These are phyloP conservation scores for Fusarium staphyleae DNA, from an alignment of 2,329 filamentous ascomycete species.

Conservation along the genomic window DNA sequence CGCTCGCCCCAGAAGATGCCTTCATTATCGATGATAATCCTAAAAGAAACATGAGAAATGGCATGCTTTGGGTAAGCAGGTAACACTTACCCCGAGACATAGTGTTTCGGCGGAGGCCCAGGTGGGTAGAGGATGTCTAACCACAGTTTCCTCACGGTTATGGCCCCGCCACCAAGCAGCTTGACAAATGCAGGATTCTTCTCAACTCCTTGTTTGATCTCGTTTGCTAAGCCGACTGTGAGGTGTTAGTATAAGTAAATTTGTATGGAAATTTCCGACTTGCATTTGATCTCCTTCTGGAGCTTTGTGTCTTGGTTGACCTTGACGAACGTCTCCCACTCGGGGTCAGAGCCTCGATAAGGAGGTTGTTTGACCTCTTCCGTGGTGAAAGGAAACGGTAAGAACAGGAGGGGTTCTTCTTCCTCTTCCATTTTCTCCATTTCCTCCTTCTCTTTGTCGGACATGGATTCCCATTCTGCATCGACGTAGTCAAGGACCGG, in stretches of 20 bases:
- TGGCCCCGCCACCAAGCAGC: slow-evolving; percentile 54
- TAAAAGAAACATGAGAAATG: slow-evolving; percentile 42
- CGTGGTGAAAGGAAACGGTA: slow-evolving; percentile 68
- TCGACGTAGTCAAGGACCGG: slow-evolving; percentile 54
- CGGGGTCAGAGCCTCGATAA: slow-evolving; percentile 65
- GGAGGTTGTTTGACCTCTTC: slow-evolving; percentile 55
- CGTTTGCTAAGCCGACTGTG: slow-evolving; percentile 44
- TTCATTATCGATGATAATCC: slow-evolving; percentile 59
- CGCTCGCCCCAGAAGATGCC: slow-evolving; percentile 56
- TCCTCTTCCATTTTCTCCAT: slow-evolving; percentile 44
- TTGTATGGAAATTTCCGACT: slow-evolving; percentile 27
- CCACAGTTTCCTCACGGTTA: slow-evolving; percentile 62
- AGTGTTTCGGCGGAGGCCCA: slow-evolving; percentile 65
- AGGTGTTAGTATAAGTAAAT: slow-evolving; percentile 18
- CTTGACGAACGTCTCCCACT: slow-evolving; percentile 67
- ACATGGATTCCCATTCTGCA: slow-evolving; percentile 51
- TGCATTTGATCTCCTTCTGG: slow-evolving; percentile 57
- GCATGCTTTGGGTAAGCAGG: too few relatives aligned
- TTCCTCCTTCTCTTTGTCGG: slow-evolving; percentile 53
- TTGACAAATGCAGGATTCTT: slow-evolving; percentile 52
- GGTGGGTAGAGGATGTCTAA: slow-evolving; percentile 67
- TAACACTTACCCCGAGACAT: slow-evolving; percentile 63
- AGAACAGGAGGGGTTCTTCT: slow-evolving; percentile 58
- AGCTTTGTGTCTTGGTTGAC: slow-evolving; percentile 62
- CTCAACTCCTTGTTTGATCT: slow-evolving; percentile 49